These are phyloP conservation scores for Sugiyamaella japonica DNA, from an alignment of 1,139 yeast species.

Conservation along the genomic window DNA sequence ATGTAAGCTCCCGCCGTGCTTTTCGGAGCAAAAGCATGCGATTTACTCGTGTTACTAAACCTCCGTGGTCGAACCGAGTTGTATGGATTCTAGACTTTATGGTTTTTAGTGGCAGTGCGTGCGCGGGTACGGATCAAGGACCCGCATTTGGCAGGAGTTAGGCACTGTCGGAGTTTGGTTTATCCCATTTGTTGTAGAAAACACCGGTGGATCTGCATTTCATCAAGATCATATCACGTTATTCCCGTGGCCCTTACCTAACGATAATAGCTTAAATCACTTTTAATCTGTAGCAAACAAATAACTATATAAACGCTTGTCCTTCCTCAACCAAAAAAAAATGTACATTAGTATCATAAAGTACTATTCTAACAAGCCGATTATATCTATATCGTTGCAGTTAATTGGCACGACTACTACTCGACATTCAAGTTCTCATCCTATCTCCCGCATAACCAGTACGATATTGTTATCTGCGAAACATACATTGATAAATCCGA, in stretches of 20 bases:
- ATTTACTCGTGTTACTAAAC: not conserved
- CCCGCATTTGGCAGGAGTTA: no score
- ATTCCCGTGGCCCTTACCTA: conserved; percentile 1
- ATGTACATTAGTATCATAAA: not conserved
- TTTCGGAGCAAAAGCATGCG: not conserved
- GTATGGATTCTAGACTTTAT: not conserved
- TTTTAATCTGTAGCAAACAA: not conserved
- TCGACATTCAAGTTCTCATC: not conserved
- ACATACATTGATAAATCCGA: not conserved
- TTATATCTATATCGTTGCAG: not conserved
- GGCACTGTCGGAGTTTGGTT: no score
- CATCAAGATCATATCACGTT: not conserved
- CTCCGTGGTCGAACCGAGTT: not conserved
- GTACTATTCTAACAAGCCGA: not conserved
- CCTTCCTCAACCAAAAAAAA: not conserved
- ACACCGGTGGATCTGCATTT: not conserved
- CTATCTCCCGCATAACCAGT: not conserved
- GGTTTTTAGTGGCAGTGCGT: not conserved
- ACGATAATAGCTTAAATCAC: not conserved
- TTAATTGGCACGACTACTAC: not conserved
- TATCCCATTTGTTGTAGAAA: no score
- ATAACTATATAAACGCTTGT: not conserved
- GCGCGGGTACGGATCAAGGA: no score
- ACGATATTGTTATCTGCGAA: conserved; percentile 9
- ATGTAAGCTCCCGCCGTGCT: not conserved